phyloP scores from a whole-genome alignment of 2,329 filamentous ascomycete species.

The Malbranchea cinnamomea region DNA sequence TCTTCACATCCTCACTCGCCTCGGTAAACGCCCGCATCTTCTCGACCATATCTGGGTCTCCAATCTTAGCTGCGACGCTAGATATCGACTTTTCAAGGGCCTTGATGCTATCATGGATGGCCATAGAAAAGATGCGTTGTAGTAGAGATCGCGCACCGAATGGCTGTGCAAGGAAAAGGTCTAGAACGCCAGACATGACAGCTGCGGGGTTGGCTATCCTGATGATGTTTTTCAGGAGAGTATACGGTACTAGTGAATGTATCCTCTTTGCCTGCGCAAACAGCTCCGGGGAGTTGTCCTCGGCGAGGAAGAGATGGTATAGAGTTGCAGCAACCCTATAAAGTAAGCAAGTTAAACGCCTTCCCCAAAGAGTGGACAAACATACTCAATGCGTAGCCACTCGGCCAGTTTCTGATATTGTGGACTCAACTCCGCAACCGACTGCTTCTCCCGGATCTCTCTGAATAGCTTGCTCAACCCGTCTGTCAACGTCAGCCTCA shows the following conservation, averaged over 20 bases:
- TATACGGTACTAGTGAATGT: conserved; percentile 87
- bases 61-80: conserved; percentile 57
- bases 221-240: conserved; percentile 89
- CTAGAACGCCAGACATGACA: conserved; percentile 90
- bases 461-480: conserved; percentile 84
- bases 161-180: conserved; percentile 89
- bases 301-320: conserved; percentile 92
- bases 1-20: conserved; percentile 59
- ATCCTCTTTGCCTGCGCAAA: conserved; percentile 91
- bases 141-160: conserved; percentile 81
- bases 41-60: conserved; percentile 60
- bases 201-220: conserved; percentile 89
- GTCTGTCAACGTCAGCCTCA: conserved; percentile 33
- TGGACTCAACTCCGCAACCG: conserved; percentile 73
- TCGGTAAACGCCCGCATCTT: conserved; percentile 73
- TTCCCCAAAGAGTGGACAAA: conserved; percentile 3
- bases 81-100: conserved; percentile 80
- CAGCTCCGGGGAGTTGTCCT: conserved; percentile 93
- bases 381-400: conserved; percentile 80
- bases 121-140: conserved; percentile 87
- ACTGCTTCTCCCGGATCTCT: conserved; percentile 82
- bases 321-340: conserved; percentile 70
- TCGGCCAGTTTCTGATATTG: conserved; percentile 98
- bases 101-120: conserved; percentile 77
- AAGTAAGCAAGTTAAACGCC: conserved; percentile 1